These are phyloP conservation scores for Colletotrichum cereale DNA, from an alignment of 2,329 filamentous ascomycete species.

Conservation along the genomic window DNA sequence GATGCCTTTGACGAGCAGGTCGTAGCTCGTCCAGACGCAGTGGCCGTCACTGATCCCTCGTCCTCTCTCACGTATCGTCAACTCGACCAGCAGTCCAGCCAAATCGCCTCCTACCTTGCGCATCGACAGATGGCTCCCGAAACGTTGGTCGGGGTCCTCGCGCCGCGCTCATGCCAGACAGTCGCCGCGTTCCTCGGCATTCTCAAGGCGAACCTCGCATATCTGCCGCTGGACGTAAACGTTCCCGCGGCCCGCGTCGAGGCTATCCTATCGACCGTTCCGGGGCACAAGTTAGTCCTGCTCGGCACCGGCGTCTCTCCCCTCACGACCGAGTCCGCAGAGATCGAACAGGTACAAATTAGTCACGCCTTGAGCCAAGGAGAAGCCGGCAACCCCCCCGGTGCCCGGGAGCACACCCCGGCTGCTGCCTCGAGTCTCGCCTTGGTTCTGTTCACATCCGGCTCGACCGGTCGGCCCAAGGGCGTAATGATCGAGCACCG, in stretches of 20 bases:
- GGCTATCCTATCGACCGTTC: constrained; percentile 29
- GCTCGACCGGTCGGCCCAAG: constrained; percentile 63
- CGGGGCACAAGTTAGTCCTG: constrained; percentile 25
- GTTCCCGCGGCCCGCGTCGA: constrained; percentile 32
- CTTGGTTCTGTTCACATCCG: constrained; percentile 63
- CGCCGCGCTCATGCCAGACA: constrained; percentile 43
- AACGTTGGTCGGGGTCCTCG: constrained; percentile 41
- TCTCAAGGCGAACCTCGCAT: constrained; percentile 42
- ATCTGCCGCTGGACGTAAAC: constrained; percentile 42
- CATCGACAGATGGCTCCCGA: constrained; percentile 15
- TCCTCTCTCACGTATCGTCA: constrained; percentile 42
- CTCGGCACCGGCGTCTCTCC: neutral
- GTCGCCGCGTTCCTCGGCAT: constrained; percentile 38
- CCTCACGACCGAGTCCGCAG: neutral
- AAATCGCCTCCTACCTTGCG: constrained; percentile 41
- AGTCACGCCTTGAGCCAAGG: neutral
- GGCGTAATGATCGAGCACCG: constrained; percentile 55
- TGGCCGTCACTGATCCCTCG: constrained; percentile 42
- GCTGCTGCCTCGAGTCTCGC: constrained; percentile 37
- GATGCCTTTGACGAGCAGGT: constrained; percentile 44
- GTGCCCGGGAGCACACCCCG: neutral
- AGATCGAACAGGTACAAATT: constrained; percentile 5
- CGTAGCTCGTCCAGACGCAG: constrained; percentile 6
- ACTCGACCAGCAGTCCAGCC: constrained; percentile 42
- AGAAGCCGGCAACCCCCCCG: neutral